Base-by-base conservation (phyloP, 371 early-diverging fungal genomes). In the Mortierella sp. region DNA sequence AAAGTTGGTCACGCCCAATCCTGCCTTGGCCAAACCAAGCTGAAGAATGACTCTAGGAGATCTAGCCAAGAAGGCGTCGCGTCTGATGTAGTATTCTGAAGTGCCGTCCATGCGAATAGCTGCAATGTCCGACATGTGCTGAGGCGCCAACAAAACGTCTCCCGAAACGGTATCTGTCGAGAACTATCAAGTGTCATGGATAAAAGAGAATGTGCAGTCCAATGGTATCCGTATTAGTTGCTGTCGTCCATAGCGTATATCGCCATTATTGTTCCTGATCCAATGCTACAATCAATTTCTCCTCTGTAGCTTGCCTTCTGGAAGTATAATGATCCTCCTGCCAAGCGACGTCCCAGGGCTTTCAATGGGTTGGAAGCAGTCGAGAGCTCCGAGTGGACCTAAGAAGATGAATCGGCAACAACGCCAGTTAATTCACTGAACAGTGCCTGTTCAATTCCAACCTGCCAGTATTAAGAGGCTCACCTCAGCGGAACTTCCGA, bases 61-160 rank as follows among this genome's bases (percentile, higher is more conserved):
- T 70, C 89, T 90, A 22, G 94, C 95, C 53, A 95, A 76, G 71
- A 94, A 87, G 16, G 94, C 89, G 50, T 90, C 90, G n/a, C 91
- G 89, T 66, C 94, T 88, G 63, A 95, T 87, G 72, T 88, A 92
- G 69, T 93, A 92, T 65, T 92, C 93, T 13, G 87, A 86, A 2
- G 87, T 86, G 19, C 91, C 92, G 41, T 89, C 88, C 73, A 94
- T 78, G 34, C 91, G 86, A 50, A 95, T 88, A 7, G 89, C 90
- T 2, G 90, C 89, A 71, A 94, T 91, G 48, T 92, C 94, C 41
- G 94, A 93, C 64, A 93, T 87, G 37, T 85, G 80, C 48, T 85
- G 85, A 19, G 94, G 94, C 6, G 93, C 92, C 64, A 95, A 71
- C 68, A 95, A 85, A n/a, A 94, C 87, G 75, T 94, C 95, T 22